phyloP scores from a whole-genome alignment of 306 rosid genomes.

The Notholithocarpus densiflorus region DNA sequence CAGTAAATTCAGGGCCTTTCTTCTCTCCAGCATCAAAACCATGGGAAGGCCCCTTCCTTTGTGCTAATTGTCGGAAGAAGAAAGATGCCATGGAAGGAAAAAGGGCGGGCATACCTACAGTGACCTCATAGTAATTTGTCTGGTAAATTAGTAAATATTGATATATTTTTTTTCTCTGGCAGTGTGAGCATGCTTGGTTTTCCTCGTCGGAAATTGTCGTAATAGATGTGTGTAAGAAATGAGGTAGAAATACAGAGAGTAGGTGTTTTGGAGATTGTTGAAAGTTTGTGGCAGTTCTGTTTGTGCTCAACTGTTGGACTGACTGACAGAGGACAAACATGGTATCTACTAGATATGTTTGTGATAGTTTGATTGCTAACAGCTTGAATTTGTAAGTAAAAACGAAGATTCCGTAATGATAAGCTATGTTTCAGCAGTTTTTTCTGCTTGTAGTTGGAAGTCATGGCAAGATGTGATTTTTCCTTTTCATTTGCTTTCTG shows the following conservation, averaged over 20 bases:
- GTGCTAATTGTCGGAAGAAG: slow-evolving; percentile 71
- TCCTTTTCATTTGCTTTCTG: neutral
- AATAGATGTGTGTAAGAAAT: slow-evolving; percentile 59
- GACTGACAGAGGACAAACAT: slow-evolving; percentile 48
- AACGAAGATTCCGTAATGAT: slow-evolving; percentile 34
- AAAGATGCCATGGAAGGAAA: slow-evolving; percentile 99
- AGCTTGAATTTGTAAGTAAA: slow-evolving; percentile 65
- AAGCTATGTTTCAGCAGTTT: slow-evolving; percentile 8
- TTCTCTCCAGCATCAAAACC: slow-evolving; percentile 82
- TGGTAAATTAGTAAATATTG: slow-evolving; percentile 47
- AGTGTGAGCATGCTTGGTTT: slow-evolving; percentile 76
- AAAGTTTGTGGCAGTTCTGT: slow-evolving; percentile 45
- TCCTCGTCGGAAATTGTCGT: slow-evolving; percentile 39
- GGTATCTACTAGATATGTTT: slow-evolving; percentile 42
- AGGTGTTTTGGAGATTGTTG: slow-evolving; percentile 47
- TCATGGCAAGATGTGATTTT: neutral
- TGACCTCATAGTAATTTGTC: slow-evolving; percentile 55
- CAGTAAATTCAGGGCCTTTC: slow-evolving; percentile 78
- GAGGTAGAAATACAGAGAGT: slow-evolving; percentile 59
- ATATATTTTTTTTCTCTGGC: slow-evolving; percentile 55
- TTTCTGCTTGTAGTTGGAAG: neutral
- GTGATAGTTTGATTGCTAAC: slow-evolving; percentile 55
- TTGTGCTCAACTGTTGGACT: slow-evolving; percentile 87
- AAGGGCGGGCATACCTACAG: slow-evolving; percentile 58
- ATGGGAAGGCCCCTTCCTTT: slow-evolving; percentile 96